These are phyloP conservation scores for Epichloe hybrida DNA, from an alignment of 2,329 filamentous ascomycete species.

Conservation along the genomic window DNA sequence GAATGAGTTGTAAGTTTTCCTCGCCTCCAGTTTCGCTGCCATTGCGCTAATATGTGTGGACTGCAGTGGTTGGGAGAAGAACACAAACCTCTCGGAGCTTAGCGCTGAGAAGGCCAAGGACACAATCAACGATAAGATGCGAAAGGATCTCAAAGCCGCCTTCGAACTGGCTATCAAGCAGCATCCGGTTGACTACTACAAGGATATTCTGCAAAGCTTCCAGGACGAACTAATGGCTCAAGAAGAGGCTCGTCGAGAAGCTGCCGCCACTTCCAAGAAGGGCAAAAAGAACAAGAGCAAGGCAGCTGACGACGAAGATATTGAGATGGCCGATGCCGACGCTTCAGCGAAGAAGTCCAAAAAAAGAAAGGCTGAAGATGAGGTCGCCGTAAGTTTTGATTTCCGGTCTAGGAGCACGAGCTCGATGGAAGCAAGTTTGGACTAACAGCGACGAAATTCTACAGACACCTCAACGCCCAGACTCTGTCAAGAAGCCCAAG, in stretches of 20 bases:
- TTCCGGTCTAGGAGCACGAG: not conserved
- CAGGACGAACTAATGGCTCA: constrained; percentile 51
- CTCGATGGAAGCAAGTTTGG: not conserved
- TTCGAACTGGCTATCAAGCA: constrained; percentile 69
- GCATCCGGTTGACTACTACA: constrained; percentile 70
- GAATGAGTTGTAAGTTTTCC: constrained; percentile 81
- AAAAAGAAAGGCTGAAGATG: constrained; percentile 84
- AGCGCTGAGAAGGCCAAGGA: constrained; percentile 58
- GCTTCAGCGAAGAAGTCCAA: constrained; percentile 46
- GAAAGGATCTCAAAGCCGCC: constrained; percentile 65
- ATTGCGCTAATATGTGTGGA: not conserved
- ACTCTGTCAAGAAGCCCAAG: constrained; percentile 55
- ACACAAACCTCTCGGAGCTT: constrained; percentile 68
- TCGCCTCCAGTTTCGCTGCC: not conserved
- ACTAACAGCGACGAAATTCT: not conserved
- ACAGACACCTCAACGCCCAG: constrained; percentile 43
- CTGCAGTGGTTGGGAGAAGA: constrained; percentile 76
- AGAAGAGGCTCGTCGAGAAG: constrained; percentile 30
- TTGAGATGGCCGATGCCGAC: constrained; percentile 50
- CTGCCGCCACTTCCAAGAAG: constrained; percentile 27
- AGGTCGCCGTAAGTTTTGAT: constrained; percentile 33
- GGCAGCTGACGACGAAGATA: constrained; percentile 41
- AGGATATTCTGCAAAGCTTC: constrained; percentile 59
- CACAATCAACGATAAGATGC: constrained; percentile 60
- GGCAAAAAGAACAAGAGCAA: constrained; percentile 36